Base-by-base conservation (phyloP, 306 rosid species). In the Prunus salicina region DNA sequence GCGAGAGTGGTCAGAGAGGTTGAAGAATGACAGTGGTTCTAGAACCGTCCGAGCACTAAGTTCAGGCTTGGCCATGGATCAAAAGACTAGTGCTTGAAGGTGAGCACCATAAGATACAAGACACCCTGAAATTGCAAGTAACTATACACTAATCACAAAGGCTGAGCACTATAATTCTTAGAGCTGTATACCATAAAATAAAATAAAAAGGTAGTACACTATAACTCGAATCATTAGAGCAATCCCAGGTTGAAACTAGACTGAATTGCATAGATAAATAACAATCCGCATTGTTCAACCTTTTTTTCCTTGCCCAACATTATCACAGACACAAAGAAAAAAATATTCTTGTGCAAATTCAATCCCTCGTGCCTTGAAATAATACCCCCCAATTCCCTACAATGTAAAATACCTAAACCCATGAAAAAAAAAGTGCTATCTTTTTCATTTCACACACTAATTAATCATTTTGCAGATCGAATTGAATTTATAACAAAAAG, bases 11-110 rank as follows among this genome's bases (percentile, higher is more conserved):
- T 75, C 73, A 51, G 89, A 83, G 67, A 92, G 77, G 65, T 90
- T 91, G 69, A 84, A 89, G 69, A 89, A 86, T 19, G 91, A 84
- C 71, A 84, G 76, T n/a, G 92, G 93, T 76, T 92, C 96, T 24
- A 95, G 77, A 56, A 95, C 96, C 55, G 85, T 84, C 57, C 96
- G 92, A 83, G 74, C 81, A 72, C 84, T 81, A 47, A 80, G 50
- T 76, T 94, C 87, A 28, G 81, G 46, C 83, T 86, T 85, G 3
- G 88, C 87, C 96, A 91, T 91, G 72, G 19, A 20, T 45, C 46
- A 61, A 60, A 12, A 1, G 14, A 41, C 69, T 73, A 61, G 2
- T 61, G n/a, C 12, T 46, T 12, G 18, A n/a, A 38, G 1, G 9
- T 32, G 13, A 71, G 12, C 50, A 73, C 43, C 28, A 73, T 49